Conservation (phyloP, 202 grass and related monocot genomes). For the Bolboschoenoplectus hybrid region DNA sequence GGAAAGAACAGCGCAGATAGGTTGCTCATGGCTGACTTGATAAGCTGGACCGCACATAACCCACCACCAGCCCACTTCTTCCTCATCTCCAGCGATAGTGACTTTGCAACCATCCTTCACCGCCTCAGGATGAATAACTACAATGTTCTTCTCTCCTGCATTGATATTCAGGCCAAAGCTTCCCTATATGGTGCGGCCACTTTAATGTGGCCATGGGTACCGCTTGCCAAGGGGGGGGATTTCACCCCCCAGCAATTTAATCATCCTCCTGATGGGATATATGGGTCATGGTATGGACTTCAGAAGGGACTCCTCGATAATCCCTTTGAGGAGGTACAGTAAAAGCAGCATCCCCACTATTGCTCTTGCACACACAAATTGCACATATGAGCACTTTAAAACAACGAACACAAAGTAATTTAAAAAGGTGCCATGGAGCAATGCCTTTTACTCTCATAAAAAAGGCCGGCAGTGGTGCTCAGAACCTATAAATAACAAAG, state of each 20-base stretch:
- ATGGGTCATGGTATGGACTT: conserved; percentile 93
- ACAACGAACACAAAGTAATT: not conserved
- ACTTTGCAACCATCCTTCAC: conserved; percentile 85
- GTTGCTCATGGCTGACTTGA: conserved; percentile 75
- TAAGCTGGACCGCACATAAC: conserved; percentile 70
- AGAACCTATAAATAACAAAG: not conserved
- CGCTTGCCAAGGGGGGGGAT: conserved; percentile 70
- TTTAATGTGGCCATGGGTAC: conserved; percentile 82
- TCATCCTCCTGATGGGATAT: conserved; percentile 80
- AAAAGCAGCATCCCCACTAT: conserved; percentile 16
- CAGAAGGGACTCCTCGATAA: conserved; percentile 68
- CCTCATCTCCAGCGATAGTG: conserved; percentile 80
- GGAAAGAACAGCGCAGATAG: conserved; percentile 85
- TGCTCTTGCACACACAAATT: not conserved
- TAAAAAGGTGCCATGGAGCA: not conserved
- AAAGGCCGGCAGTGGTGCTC: not conserved
- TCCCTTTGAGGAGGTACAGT: conserved; percentile 46
- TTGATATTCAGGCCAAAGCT: conserved; percentile 7
- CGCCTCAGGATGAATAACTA: conserved; percentile 95
- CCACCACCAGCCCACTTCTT: conserved; percentile 92
- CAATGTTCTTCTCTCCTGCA: conserved; percentile 79
- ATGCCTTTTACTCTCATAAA: not conserved
- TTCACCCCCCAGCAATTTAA: conserved; percentile 63
- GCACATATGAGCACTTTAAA: not conserved
- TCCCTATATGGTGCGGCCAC: conserved; percentile 68